Conservation (phyloP, 768 basidiomycete genomes). For the Hemileccinum rubropunctum region DNA sequence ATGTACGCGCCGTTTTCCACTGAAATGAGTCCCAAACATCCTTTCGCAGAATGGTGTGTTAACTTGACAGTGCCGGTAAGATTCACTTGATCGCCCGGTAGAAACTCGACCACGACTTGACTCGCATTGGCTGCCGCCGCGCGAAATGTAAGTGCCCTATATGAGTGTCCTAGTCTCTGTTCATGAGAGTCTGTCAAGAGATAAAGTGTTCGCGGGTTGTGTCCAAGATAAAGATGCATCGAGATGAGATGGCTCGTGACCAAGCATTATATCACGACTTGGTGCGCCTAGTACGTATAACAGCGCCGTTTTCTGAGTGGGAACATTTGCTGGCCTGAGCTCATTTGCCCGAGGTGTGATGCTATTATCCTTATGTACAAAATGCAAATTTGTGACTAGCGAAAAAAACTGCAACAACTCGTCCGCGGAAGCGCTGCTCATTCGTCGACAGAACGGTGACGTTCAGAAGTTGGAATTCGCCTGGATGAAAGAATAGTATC, state of each 20-base stretch:
- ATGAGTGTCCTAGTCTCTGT: constrained; percentile 57
- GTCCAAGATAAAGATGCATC: constrained; percentile 79
- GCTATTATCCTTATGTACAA: not conserved
- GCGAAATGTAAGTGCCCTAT: constrained; percentile 69
- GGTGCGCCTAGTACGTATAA: too few species aligned
- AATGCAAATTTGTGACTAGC: not conserved
- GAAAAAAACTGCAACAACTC: not conserved
- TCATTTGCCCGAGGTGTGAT: not conserved
- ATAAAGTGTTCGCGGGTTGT: constrained; percentile 66
- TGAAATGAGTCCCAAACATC: constrained; percentile 80
- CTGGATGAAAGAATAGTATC: constrained; percentile 21
- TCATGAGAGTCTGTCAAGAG: constrained; percentile 70
- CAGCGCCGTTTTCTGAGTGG: too few species aligned
- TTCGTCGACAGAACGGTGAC: constrained; percentile 9
- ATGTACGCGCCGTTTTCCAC: constrained; percentile 58
- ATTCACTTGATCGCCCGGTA: constrained; percentile 71
- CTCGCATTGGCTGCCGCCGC: constrained; percentile 46
- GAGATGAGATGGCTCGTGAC: too few species aligned
- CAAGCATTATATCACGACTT: too few species aligned
- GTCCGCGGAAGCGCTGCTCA: constrained; percentile 1
- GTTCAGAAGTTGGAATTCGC: constrained; percentile 10
- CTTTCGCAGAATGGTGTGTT: constrained; percentile 72
- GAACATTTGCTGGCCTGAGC: too few species aligned
- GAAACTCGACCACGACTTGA: constrained; percentile 85
- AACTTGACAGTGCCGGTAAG: constrained; percentile 59